phyloP scores from a whole-genome alignment of 371 early-diverging fungal genomes.

The Lichtheimia ramosa region DNA sequence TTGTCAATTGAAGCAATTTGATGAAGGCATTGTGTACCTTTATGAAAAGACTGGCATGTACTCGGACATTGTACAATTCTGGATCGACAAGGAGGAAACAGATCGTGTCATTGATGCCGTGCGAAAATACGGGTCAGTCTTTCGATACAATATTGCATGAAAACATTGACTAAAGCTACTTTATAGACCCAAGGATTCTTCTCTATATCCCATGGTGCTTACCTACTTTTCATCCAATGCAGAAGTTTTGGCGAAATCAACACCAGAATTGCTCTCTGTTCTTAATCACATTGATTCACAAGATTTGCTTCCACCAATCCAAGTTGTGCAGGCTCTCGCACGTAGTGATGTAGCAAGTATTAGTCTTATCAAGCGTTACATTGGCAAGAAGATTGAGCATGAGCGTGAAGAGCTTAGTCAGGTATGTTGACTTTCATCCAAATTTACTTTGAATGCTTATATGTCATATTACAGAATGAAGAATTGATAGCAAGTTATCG shows the following conservation, averaged over 20 bases:
- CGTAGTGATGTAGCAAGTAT: constrained; percentile 83
- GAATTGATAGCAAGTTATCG: constrained; percentile 72
- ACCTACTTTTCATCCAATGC: constrained; percentile 79
- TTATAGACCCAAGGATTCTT: constrained; percentile 65
- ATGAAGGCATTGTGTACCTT: constrained; percentile 81
- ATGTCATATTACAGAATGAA: constrained; percentile 38
- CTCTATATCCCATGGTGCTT: constrained; percentile 81
- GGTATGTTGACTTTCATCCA: constrained; percentile 25
- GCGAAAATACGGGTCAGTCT: constrained; percentile 74
- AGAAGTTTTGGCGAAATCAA: constrained; percentile 54
- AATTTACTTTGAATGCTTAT: neutral
- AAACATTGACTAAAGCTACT: neutral
- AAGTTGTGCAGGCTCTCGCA: constrained; percentile 84
- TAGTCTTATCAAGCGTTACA: constrained; percentile 81
- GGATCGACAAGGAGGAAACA: constrained; percentile 80
- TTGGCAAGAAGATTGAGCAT: constrained; percentile 73
- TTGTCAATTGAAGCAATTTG: constrained; percentile 81
- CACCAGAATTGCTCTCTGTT: constrained; percentile 65
- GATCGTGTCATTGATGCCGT: constrained; percentile 75
- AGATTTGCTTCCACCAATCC: constrained; percentile 83
- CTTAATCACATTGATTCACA: constrained; percentile 82
- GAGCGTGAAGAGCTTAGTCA: constrained; percentile 69
- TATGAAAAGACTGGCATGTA: constrained; percentile 84
- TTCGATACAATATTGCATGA: neutral
- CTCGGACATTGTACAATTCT: constrained; percentile 75